Evolutionary conservation across 2,329 filamentous ascomycete genomes (phyloP).

Genomic region (Teratosphaeria destructans): DNA sequence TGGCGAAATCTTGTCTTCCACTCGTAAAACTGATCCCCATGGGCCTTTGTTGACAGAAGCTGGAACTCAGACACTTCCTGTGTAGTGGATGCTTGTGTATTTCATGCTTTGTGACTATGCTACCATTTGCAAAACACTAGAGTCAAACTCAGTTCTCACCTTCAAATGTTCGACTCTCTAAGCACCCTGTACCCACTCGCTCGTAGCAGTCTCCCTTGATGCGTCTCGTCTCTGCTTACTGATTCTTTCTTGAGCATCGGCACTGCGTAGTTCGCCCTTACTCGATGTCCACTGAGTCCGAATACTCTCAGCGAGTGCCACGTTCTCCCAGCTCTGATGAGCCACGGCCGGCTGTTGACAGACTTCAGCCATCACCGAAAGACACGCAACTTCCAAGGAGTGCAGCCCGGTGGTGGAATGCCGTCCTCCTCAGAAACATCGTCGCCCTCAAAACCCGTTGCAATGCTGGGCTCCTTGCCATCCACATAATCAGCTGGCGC

Average conservation of each 20-base stretch:
- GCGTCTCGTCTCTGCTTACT: not conserved
- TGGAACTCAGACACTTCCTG: not conserved
- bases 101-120: not conserved
- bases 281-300: not conserved
- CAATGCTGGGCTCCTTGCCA: too few species aligned
- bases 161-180: not conserved
- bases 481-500: too few species aligned
- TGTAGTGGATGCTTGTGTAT: not conserved
- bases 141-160: not conserved
- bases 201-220: not conserved
- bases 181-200: not conserved
- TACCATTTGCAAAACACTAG: not conserved
- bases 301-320: not conserved
- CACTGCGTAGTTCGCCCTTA: not conserved
- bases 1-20: too few species aligned
- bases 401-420: not conserved
- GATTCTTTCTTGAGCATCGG: not conserved
- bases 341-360: not conserved
- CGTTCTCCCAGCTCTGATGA: not conserved
- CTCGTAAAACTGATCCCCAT: too few species aligned
- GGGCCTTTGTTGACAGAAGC: too few species aligned
- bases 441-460: not conserved
- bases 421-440: not conserved
- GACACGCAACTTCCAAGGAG: not conserved
- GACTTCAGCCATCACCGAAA: not conserved